Conservation (phyloP, 2,329 filamentous ascomycete species). For the Sarocladium strictum region DNA sequence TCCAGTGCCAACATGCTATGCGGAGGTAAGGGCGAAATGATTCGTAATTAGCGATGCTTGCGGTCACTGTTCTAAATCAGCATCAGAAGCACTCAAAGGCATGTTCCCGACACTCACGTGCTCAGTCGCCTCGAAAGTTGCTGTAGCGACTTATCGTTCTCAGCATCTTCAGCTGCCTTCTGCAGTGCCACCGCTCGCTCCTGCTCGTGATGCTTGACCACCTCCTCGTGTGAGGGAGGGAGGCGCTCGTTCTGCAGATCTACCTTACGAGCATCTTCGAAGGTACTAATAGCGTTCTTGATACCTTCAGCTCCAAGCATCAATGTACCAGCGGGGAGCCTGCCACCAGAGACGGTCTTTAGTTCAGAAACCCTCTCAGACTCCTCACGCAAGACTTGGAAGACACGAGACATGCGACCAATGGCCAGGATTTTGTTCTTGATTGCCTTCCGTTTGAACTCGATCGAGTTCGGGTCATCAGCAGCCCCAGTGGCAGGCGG, state of each 20-base stretch:
- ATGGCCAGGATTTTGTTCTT: slow-evolving; percentile 99
- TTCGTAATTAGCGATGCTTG: slow-evolving; percentile 16
- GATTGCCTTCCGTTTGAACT: slow-evolving; percentile 93
- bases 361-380: slow-evolving; percentile 95
- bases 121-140: slow-evolving; percentile 85
- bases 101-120: slow-evolving; percentile 56
- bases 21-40: not conserved
- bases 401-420: slow-evolving; percentile 90
- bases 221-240: slow-evolving; percentile 88
- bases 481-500: slow-evolving; percentile 50
- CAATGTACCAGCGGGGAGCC: slow-evolving; percentile 87
- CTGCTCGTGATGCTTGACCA: slow-evolving; percentile 74
- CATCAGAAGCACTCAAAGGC: not conserved
- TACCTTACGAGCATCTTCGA: slow-evolving; percentile 95
- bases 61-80: slow-evolving; percentile 10
- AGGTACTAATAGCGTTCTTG: slow-evolving; percentile 95
- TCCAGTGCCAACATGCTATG: not conserved
- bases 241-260: slow-evolving; percentile 94
- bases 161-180: slow-evolving; percentile 79
- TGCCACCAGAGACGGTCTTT: slow-evolving; percentile 91
- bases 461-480: slow-evolving; percentile 76
- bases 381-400: slow-evolving; percentile 96
- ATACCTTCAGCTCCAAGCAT: slow-evolving; percentile 98
- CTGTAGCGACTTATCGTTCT: slow-evolving; percentile 84
- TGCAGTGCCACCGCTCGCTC: slow-evolving; percentile 78